Conservation (phyloP, 164 flowering plant species). For the Magnolia sinica region DNA sequence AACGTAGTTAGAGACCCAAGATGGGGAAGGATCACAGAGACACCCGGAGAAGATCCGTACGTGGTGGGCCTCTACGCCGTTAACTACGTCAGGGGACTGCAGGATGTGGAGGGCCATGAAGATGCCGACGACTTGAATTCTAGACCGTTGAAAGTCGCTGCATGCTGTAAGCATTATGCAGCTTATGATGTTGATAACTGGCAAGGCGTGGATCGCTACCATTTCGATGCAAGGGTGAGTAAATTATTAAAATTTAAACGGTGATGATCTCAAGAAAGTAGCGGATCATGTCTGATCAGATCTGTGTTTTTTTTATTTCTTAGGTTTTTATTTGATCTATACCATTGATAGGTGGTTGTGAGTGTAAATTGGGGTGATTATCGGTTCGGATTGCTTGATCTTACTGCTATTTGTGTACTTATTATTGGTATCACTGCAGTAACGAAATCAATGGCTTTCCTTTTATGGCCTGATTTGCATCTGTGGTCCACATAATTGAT, state of each 20-base stretch:
- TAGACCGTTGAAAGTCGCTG: slow-evolving; percentile 62
- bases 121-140: slow-evolving; percentile 1
- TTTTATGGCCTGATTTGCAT: too few relatives aligned
- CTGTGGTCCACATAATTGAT: too few relatives aligned
- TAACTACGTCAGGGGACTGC: slow-evolving; percentile 66
- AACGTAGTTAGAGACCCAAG: slow-evolving; percentile 74
- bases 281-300: too few relatives aligned
- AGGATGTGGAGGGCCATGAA: slow-evolving; percentile 30
- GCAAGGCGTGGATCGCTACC: slow-evolving; percentile 62
- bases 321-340: too few relatives aligned
- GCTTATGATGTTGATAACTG: slow-evolving; percentile 85
- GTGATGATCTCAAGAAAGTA: neutral
- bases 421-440: too few relatives aligned
- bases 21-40: slow-evolving; percentile 83
- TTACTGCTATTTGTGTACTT: too few relatives aligned
- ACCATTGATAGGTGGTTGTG: too few relatives aligned
- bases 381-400: too few relatives aligned
- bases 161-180: slow-evolving; percentile 79
- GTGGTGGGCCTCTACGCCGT: slow-evolving; percentile 53
- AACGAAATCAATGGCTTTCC: too few relatives aligned
- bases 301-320: too few relatives aligned
- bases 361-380: too few relatives aligned
- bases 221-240: slow-evolving; percentile 69
- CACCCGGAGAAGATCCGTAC: slow-evolving; percentile 79
- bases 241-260: neutral